phyloP scores from a whole-genome alignment of 345 rosid species.

The Hypericum androsaemum region DNA sequence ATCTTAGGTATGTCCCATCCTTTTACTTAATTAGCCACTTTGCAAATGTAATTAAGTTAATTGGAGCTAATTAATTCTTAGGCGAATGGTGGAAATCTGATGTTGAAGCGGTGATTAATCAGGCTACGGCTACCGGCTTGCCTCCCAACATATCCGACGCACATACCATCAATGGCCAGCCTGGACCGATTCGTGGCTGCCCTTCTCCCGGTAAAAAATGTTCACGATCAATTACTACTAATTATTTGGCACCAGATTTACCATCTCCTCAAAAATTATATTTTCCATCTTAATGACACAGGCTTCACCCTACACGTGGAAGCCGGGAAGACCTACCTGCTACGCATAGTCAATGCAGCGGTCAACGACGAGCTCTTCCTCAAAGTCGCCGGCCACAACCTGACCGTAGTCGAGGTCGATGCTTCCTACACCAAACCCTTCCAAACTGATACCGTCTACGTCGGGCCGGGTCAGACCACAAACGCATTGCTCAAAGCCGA shows the following conservation, averaged over 20 bases:
- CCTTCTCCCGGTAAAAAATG: conserved; percentile 54
- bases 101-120: conserved; percentile 50
- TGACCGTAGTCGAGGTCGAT: conserved; percentile 2
- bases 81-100: conserved; percentile 90
- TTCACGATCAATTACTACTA: too few species aligned
- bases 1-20: too few species aligned
- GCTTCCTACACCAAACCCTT: conserved; percentile 1
- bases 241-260: too few species aligned
- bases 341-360: not conserved
- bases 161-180: conserved; percentile 58
- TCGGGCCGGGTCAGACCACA: conserved; percentile 1
- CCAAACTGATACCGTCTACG: not conserved
- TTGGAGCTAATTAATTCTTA: conserved; percentile 2
- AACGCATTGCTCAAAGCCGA: not conserved
- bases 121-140: conserved; percentile 35
- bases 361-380: conserved; percentile 3
- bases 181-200: conserved; percentile 50
- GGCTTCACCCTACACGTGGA: not conserved
- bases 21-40: too few species aligned
- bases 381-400: conserved; percentile 4
- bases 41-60: too few species aligned
- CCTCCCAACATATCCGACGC: conserved; percentile 70
- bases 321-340: conserved; percentile 2
- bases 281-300: too few species aligned
- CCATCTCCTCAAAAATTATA: too few species aligned